phyloP scores from a whole-genome alignment of 2,329 filamentous ascomycete genomes.

The Aspergillus nomiae region DNA sequence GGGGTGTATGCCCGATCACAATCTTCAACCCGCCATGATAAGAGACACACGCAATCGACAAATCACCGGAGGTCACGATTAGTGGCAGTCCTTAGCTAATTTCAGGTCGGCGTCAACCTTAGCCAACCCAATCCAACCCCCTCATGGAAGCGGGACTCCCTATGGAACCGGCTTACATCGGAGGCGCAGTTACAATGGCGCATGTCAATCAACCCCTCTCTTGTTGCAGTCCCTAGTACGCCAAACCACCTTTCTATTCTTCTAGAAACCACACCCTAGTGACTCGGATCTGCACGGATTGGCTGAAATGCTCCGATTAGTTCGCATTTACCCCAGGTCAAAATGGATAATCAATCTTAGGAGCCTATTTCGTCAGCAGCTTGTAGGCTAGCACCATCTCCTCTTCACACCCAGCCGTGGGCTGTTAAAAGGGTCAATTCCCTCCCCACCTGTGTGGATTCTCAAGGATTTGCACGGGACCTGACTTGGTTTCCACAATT shows the following conservation, averaged over 20 bases:
- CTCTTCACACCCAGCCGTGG: conserved; percentile 10
- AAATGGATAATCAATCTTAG: conserved; percentile 12
- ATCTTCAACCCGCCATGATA: conserved; percentile 14
- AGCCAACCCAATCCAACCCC: conserved; percentile 14
- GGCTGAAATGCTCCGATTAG: conserved; percentile 13
- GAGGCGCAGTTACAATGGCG: conserved; percentile 14
- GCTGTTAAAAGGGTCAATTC: conserved; percentile 19
- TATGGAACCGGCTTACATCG: conserved; percentile 20
- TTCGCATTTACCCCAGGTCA: conserved; percentile 34
- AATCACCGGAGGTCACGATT: conserved; percentile 15
- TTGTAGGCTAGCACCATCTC: conserved; percentile 18
- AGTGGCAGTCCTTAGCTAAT: conserved; percentile 10
- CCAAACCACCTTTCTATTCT: conserved; percentile 18
- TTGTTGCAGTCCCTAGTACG: conserved; percentile 11
- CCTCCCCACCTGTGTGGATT: conserved; percentile 12
- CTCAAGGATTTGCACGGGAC: conserved; percentile 13
- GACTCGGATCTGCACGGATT: conserved; percentile 18
- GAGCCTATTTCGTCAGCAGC: conserved; percentile 19
- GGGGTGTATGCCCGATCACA: conserved; percentile 13
- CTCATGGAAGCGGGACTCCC: conserved; percentile 15
- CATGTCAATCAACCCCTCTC: conserved; percentile 22
- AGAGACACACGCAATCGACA: conserved; percentile 14
- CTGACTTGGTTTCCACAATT: conserved; percentile 8
- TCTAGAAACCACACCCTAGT: conserved; percentile 21
- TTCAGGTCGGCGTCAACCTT: conserved; percentile 15